Evolutionary conservation across 495 filamentous ascomycete genomes (phyloP), one percentile per base, ranked within the genome.

Genomic region (Daldinia bambusicola): DNA sequence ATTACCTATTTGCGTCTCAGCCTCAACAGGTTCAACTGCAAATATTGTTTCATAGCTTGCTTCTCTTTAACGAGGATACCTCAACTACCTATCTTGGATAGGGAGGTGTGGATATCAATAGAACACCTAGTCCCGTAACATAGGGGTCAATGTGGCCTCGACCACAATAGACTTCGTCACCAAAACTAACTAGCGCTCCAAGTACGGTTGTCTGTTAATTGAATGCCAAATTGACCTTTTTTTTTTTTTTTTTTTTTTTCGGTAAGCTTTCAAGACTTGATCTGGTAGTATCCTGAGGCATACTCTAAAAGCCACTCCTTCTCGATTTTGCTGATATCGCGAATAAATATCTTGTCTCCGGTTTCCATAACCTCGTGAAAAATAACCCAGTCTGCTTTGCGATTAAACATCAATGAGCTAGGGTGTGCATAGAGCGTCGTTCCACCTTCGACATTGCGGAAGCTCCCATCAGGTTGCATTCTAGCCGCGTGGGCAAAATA

Each of bases 331-430:
- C 91, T 95, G 60, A 97, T 82, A 81, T 99, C 95, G 48, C 94
- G 86, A 61, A 99, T 97, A 70, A 90, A 98, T 0, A 87, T 94
- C 83, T 98, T 98, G 62, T 87, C 86, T 14, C 92, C 91, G 20
- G 92, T 96, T 80, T 99, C 94, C 84, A 97, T 88, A 57, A 98
- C 88, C 77, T 98, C 96, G 75, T 96, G 92, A 75, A 98, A 99
- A 45, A 99, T 88, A 9, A 99, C 94, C 95, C 95, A 99, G 71
- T 98, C 95, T 16, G 92, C 93, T 83, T 97, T 98, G 50, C 95
- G 89, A 80, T 98, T 97, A 85, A 98, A 98, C 90, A 99, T 93
- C 74, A 99, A 79, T 16, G 92, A 95, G 74, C 89, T 96, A 3
- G 95, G 96, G 80, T 99, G 95, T 18, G 93, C 93, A 82, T 97